Percentiles rank a stretch among this genome's conserved stretches.
Evolutionary conservation across 306 rosid species (phyloP).

Genomic region (Lotus japonicus): DNA sequence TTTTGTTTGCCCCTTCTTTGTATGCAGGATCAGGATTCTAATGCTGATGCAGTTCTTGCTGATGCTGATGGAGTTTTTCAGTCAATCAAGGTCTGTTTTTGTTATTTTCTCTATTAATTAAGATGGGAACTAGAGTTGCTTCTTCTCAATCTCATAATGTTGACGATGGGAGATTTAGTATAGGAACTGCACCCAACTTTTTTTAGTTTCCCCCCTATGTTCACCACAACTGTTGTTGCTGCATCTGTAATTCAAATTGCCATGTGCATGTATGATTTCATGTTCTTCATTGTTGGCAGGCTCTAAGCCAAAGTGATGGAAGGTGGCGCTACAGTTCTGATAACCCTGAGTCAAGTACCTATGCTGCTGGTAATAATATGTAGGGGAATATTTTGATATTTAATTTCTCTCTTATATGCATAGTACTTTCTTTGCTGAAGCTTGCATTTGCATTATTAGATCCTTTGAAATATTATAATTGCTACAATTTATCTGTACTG

Average conservation of each 20-base stretch:
- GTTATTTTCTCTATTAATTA: neutral
- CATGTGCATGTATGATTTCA: conserved; percentile 17
- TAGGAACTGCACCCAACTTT: conserved; percentile 6
- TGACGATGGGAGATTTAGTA: conserved; percentile 12
- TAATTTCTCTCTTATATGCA: neutral
- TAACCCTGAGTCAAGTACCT: conserved; percentile 91
- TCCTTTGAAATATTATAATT: conserved; percentile 1
- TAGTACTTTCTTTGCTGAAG: neutral
- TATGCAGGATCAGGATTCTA: conserved; percentile 63
- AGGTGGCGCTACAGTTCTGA: conserved; percentile 92
- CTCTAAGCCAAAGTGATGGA: conserved; percentile 99
- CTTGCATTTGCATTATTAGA: neutral
- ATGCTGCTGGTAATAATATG: conserved; percentile 82
- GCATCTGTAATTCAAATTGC: neutral
- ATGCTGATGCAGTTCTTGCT: conserved; percentile 53
- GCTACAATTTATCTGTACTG: neutral
- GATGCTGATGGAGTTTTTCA: conserved; percentile 73
- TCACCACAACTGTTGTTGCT: neutral
- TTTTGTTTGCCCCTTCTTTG: conserved; percentile 7
- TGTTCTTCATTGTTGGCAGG: conserved; percentile 43
- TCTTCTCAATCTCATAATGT: conserved; percentile 9
- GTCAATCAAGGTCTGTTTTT: conserved; percentile 66
- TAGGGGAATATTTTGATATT: neutral
- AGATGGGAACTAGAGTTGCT: conserved; percentile 17
- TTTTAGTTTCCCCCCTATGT: neutral